These are phyloP conservation scores for Parathielavia hyrcaniae DNA, from an alignment of 495 filamentous ascomycete species.

Conservation along the genomic window DNA sequence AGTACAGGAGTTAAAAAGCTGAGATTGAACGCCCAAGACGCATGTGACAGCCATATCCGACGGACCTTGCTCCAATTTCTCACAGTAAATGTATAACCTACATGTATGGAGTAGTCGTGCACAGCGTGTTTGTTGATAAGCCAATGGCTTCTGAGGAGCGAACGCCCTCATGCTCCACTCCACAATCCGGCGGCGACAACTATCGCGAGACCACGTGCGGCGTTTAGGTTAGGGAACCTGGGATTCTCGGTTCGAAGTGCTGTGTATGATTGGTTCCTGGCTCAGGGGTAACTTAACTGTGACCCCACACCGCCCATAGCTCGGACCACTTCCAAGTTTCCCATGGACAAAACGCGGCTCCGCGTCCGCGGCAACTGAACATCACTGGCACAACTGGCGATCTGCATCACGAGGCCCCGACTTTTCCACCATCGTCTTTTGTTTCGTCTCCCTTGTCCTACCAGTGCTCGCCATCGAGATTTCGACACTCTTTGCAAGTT, in stretches of 20 bases:
- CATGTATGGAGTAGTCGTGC: no score
- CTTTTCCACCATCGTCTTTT: background rate
- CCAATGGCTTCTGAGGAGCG: no score
- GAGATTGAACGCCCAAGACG: background rate
- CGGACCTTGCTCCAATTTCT: no score
- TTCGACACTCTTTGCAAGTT: no score
- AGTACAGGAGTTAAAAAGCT: conserved; percentile 45
- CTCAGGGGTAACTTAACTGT: conserved; percentile 24
- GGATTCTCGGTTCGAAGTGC: background rate
- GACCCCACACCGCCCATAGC: background rate
- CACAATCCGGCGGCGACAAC: no score
- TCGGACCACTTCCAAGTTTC: background rate
- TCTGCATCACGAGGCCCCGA: conserved; percentile 4
- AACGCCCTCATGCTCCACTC: no score
- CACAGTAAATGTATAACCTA: no score
- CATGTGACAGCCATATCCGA: background rate
- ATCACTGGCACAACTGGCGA: conserved; percentile 10
- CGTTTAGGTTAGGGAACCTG: conserved; percentile 5
- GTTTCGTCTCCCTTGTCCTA: background rate
- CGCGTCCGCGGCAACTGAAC: conserved; percentile 14
- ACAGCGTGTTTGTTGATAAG: no score
- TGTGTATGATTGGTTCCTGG: conserved; percentile 10
- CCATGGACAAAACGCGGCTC: conserved; percentile 16
- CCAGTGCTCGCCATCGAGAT: no score
- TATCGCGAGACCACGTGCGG: background rate